Evolutionary conservation across 179 eudicot genomes (phyloP).

Genomic region (Drosera spatulata): DNA sequence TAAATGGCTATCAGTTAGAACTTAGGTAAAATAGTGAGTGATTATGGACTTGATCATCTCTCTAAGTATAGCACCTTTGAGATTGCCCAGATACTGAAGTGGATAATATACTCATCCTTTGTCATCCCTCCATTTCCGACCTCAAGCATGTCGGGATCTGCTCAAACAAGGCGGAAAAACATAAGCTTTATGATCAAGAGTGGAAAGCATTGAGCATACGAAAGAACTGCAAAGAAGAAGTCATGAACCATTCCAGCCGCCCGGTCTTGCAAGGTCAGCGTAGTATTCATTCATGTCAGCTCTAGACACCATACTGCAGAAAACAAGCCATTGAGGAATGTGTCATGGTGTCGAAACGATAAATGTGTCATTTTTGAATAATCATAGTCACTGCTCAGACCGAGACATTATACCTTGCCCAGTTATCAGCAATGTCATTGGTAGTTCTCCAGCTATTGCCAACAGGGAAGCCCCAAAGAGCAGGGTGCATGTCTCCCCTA

Average conservation of each 20-base stretch:
- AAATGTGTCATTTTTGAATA: no score
- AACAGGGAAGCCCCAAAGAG: constrained; percentile 62
- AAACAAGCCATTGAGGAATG: background rate
- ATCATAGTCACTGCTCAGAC: no score
- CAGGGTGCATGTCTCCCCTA: constrained; percentile 97
- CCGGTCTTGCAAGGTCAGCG: constrained; percentile 72
- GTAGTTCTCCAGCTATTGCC: constrained; percentile 99
- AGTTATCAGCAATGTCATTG: constrained; percentile 55
- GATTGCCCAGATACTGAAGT: constrained; percentile 78
- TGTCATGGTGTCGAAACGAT: background rate
- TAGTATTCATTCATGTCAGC: constrained; percentile 67
- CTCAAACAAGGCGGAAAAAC: background rate
- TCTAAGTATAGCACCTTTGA: constrained; percentile 17
- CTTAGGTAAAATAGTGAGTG: no score
- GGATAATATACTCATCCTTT: constrained; percentile 54
- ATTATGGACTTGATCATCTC: no score
- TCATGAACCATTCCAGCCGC: constrained; percentile 86
- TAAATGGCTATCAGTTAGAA: constrained; percentile 4
- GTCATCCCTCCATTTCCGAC: constrained; percentile 92
- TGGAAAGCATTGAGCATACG: no score
- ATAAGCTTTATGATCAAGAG: no score
- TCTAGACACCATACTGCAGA: constrained; percentile 57
- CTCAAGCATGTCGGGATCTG: constrained; percentile 92
- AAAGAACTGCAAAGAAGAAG: background rate
- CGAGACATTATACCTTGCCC: constrained; percentile 43